Conservation (phyloP, 768 basidiomycete genomes). For the Coprinellus aureogranulatus region DNA sequence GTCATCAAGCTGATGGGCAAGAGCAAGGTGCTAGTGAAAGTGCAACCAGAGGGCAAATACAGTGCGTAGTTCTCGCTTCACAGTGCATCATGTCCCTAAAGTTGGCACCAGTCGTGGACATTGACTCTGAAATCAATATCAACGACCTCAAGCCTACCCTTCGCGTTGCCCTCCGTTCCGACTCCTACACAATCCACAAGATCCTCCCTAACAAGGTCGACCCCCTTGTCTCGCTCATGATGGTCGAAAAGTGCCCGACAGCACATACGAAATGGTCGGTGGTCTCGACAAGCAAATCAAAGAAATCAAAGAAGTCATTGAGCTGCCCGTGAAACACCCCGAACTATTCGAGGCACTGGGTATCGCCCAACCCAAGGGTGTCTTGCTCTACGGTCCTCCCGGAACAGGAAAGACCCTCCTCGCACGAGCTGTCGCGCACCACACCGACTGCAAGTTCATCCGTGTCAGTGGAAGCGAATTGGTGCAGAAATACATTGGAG, state of each 20-base stretch:
- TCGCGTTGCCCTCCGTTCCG: constrained; percentile 95
- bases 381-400: constrained; percentile 97
- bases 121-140: constrained; percentile 85
- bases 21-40: constrained; percentile 97
- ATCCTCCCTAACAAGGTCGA: constrained; percentile 93
- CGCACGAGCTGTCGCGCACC: constrained; percentile 96
- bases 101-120: constrained; percentile 74
- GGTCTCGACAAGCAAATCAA: constrained; percentile 96
- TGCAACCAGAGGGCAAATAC: constrained; percentile 99
- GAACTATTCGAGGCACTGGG: constrained; percentile 99
- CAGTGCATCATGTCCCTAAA: not conserved
- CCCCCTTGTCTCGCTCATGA: constrained; percentile 97
- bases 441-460: constrained; percentile 96
- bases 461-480: constrained; percentile 97
- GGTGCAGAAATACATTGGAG: constrained; percentile 99
- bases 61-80: constrained; percentile 53
- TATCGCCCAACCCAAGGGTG: constrained; percentile 98
- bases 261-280: constrained; percentile 98
- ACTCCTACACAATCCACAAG: constrained; percentile 95
- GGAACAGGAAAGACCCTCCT: constrained; percentile 98
- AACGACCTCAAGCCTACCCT: constrained; percentile 76
- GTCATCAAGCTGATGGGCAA: constrained; percentile 99
- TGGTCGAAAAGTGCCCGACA: constrained; percentile 99
- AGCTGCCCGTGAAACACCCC: constrained; percentile 94
- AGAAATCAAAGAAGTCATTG: constrained; percentile 99